Base-by-base conservation (phyloP, 768 basidiomycete genomes). In the Pholiota microspora region DNA sequence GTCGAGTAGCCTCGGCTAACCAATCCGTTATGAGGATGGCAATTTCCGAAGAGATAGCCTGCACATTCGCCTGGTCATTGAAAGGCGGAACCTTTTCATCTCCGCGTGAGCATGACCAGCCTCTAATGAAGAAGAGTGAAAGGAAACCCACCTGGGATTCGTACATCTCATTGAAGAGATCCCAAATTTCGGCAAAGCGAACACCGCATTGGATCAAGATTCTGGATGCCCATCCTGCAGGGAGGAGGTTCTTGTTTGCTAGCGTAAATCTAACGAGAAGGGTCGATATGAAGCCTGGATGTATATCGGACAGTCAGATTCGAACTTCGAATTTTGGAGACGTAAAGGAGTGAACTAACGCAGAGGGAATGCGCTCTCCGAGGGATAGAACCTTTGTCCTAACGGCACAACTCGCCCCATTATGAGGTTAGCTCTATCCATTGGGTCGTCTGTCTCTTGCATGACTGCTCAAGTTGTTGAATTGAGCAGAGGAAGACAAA, bases 331-430 rank as follows among this genome's bases (percentile, higher is more conserved):
- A 2, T 6, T 12, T 45, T 29, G n/a, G 48, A 49, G n/a, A 49
- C 45, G 18, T 34, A 35, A 23, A 25, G 36, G 44, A n/a, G 28
- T 25, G 38, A 71, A 69, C 91, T 66, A 63, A 94, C 94, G 82
- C 25, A 94, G 73, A 15, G 94, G 94, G 71, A 96, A 94, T 8
- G 93, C 89, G 55, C 85, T 85, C 57, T 94, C 92, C 2, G 94
- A 96, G 0, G 94, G 92, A 66, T 90, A 93, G 67, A 95, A 96
- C 18, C 91, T 78, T 61, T 90, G 85, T 16, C 89, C 92, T 4
- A 97, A 76, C 2, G 86, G 80, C 18, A 86, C 78, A 15, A 94
- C 73, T 58, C 77, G 83, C 12, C 80, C 77, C 31, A 84, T 73
- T 50, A 94, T 78, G 13, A 78, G 73, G 60, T 92, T 87, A 40